These are phyloP conservation scores for Entomortierella lignicola DNA, from an alignment of 192 early-diverging fungal genomes.

Conservation along the genomic window DNA sequence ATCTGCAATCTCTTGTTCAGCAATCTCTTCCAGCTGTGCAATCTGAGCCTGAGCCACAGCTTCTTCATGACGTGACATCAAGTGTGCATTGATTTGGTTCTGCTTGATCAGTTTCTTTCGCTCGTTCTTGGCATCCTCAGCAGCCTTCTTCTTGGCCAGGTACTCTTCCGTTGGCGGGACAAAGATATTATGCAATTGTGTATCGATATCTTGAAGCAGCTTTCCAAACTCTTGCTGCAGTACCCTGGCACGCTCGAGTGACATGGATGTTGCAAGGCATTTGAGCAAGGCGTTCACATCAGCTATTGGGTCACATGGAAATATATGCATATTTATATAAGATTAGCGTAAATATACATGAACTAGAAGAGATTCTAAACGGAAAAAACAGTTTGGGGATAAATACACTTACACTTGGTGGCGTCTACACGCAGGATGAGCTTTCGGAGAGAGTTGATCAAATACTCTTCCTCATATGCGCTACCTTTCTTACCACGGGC, in stretches of 20 bases:
- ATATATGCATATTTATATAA: no score
- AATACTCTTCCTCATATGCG: conserved; percentile 91
- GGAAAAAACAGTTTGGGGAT: no score
- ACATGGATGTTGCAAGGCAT: conserved; percentile 61
- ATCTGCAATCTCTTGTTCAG: conserved; percentile 49
- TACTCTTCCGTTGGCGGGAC: conserved; percentile 56
- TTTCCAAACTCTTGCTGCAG: conserved; percentile 62
- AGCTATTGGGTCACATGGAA: conserved; percentile 24
- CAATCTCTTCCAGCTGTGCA: conserved; percentile 47
- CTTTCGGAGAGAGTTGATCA: conserved; percentile 77
- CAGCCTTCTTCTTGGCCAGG: conserved; percentile 50
- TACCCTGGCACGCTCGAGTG: conserved; percentile 56
- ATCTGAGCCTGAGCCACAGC: conserved; percentile 47
- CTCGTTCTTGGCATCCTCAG: conserved; percentile 48
- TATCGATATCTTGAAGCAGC: conserved; percentile 58
- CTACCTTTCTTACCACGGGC: conserved; percentile 91
- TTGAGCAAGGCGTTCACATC: conserved; percentile 67
- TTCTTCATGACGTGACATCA: conserved; percentile 53
- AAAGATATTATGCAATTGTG: conserved; percentile 61
- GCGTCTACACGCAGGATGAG: conserved; percentile 66
- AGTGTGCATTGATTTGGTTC: conserved; percentile 37
- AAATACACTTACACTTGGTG: conserved; percentile 62
- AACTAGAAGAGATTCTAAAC: no score
- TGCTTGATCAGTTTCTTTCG: conserved; percentile 44
- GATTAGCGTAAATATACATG: no score